These are phyloP conservation scores for Diaporthe capsici DNA, from an alignment of 2,329 filamentous ascomycete species.

Conservation along the genomic window DNA sequence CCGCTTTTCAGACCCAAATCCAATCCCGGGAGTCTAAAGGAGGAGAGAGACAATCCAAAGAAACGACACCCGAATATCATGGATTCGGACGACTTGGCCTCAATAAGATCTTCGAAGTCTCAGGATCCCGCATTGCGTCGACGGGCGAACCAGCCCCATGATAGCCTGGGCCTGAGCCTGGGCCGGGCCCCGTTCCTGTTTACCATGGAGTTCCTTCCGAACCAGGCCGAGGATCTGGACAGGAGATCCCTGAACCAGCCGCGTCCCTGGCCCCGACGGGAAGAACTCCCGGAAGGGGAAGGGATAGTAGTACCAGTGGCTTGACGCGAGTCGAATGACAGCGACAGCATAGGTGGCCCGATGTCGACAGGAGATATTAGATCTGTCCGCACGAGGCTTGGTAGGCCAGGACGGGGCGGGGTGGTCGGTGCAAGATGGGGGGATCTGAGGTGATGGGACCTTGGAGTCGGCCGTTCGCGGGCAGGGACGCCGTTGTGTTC, in stretches of 20 bases:
- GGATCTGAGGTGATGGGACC: neutral
- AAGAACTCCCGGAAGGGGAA: no score
- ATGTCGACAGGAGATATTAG: conserved; percentile 12
- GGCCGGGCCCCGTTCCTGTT: no score
- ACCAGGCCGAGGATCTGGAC: neutral
- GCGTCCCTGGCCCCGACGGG: no score
- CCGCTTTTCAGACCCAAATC: no score
- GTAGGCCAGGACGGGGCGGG: neutral
- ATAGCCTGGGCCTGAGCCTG: neutral
- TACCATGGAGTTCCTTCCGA: no score
- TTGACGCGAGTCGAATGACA: neutral
- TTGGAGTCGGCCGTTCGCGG: no score
- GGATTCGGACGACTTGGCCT: neutral
- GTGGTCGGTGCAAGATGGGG: neutral
- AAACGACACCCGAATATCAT: neutral
- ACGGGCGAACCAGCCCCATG: neutral
- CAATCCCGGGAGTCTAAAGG: no score
- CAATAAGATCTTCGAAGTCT: no score
- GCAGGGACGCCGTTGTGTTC: neutral
- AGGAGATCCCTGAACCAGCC: neutral
- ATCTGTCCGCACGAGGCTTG: neutral
- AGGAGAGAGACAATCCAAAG: no score
- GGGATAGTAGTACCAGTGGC: neutral
- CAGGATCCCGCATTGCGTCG: neutral
- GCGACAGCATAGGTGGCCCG: neutral